Evolutionary conservation across 164 flowering plant genomes (phyloP).

Genomic region (Malania oleifera): DNA sequence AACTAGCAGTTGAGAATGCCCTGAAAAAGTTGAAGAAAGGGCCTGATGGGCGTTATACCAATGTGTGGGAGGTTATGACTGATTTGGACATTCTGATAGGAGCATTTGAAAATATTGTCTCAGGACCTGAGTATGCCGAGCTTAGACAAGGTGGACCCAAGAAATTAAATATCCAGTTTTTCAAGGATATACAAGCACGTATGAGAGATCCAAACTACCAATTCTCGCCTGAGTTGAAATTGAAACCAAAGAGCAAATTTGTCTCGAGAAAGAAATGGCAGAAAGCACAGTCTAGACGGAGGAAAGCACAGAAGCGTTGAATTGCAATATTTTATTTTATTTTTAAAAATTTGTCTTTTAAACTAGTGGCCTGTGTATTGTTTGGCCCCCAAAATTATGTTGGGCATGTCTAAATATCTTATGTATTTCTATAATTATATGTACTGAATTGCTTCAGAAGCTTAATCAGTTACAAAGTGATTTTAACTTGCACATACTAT

Average conservation of each 20-base stretch:
- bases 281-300: slow-evolving; percentile 65
- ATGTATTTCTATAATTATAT: no score
- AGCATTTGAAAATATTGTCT: slow-evolving; percentile 90
- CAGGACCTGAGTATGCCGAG: slow-evolving; percentile 92
- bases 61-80: slow-evolving; percentile 96
- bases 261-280: slow-evolving; percentile 85
- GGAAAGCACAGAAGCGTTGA: slow-evolving; percentile 73
- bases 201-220: slow-evolving; percentile 96
- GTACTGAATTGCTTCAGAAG: no score
- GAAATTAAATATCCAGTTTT: slow-evolving; percentile 79
- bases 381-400: no score
- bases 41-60: slow-evolving; percentile 89
- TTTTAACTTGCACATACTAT: no score
- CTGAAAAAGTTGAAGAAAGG: slow-evolving; percentile 92
- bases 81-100: slow-evolving; percentile 87
- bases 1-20: slow-evolving; percentile 88
- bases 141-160: slow-evolving; percentile 89
- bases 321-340: not conserved
- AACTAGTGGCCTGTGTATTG: no score
- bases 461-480: no score
- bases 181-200: slow-evolving; percentile 87
- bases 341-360: no score
- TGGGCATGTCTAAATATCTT: no score
- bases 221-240: slow-evolving; percentile 76
- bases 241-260: slow-evolving; percentile 90